Percentiles rank a stretch among this genome's conserved stretches.
Evolutionary conservation across 1,139 yeast species (phyloP).

Genomic region (Kluyveromyces sp.): DNA sequence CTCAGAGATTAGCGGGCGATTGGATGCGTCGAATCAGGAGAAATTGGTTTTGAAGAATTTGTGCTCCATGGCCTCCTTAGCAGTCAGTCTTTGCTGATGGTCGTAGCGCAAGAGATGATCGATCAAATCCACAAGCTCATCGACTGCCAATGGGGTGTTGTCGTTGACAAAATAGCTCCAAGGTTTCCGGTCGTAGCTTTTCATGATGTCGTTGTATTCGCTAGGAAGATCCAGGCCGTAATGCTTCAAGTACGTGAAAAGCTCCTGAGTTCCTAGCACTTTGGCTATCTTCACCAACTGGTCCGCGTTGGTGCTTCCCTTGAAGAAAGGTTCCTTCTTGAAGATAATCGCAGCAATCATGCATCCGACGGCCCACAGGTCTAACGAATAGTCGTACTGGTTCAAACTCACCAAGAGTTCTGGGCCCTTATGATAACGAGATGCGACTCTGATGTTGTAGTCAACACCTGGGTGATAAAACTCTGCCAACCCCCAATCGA

Average conservation of each 20-base stretch:
- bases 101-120: constrained; percentile 63
- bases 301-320: constrained; percentile 73
- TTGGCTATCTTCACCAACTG: constrained; percentile 74
- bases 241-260: constrained; percentile 52
- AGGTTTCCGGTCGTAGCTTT: constrained; percentile 59
- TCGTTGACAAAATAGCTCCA: constrained; percentile 56
- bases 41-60: constrained; percentile 36
- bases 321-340: constrained; percentile 70
- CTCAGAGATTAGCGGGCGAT: no score
- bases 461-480: constrained; percentile 74
- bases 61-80: constrained; percentile 67
- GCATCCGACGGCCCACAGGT: constrained; percentile 78
- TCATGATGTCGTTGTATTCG: constrained; percentile 63
- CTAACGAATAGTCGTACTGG: constrained; percentile 72
- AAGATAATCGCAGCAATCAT: constrained; percentile 72
- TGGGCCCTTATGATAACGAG: constrained; percentile 77
- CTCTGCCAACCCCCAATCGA: constrained; percentile 84
- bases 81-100: constrained; percentile 69
- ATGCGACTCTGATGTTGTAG: constrained; percentile 74
- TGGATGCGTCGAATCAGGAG: not conserved
- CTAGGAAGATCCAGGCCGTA: constrained; percentile 54
- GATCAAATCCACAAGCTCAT: constrained; percentile 59
- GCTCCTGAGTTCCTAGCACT: constrained; percentile 66
- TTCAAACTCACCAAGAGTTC: constrained; percentile 67
- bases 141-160: constrained; percentile 49